phyloP scores from a whole-genome alignment of 2,329 filamentous ascomycete genomes.

The Neonectria magnoliae region DNA sequence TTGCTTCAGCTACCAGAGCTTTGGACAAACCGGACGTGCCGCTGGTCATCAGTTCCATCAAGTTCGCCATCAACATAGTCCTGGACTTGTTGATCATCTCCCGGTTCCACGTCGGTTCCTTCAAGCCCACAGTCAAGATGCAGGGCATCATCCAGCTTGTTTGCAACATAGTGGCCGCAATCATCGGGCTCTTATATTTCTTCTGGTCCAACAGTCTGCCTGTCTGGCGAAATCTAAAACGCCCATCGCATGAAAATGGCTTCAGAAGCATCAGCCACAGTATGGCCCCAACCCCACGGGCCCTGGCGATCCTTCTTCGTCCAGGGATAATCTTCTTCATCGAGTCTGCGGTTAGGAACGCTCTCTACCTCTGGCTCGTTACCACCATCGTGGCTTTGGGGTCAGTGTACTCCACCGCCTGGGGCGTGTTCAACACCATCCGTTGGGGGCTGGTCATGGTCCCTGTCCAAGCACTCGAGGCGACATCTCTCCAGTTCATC shows the following conservation, averaged over 20 bases:
- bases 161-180: conserved; percentile 66
- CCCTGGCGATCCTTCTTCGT: conserved; percentile 61
- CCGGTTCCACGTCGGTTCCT: conserved; percentile 66
- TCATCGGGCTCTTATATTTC: conserved; percentile 70
- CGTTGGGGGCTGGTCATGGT: conserved; percentile 81
- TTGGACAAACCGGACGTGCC: conserved; percentile 77
- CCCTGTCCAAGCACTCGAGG: conserved; percentile 73
- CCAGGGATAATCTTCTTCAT: conserved; percentile 69
- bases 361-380: conserved; percentile 77
- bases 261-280: neutral
- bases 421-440: conserved; percentile 79
- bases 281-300: conserved; percentile 54
- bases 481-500: conserved; percentile 71
- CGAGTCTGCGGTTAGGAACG: conserved; percentile 74
- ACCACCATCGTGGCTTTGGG: conserved; percentile 71
- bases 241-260: neutral
- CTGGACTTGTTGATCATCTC: conserved; percentile 75
- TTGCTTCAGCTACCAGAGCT: conserved; percentile 69
- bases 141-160: conserved; percentile 72
- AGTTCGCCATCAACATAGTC: conserved; percentile 73
- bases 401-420: conserved; percentile 73
- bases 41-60: conserved; percentile 70
- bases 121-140: conserved; percentile 67
- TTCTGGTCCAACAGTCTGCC: conserved; percentile 52
- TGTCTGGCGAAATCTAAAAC: conserved; percentile 19